These are phyloP conservation scores for Hanseniaspora pseudoguilliermondii DNA, from an alignment of 805 yeast species.

Conservation along the genomic window DNA sequence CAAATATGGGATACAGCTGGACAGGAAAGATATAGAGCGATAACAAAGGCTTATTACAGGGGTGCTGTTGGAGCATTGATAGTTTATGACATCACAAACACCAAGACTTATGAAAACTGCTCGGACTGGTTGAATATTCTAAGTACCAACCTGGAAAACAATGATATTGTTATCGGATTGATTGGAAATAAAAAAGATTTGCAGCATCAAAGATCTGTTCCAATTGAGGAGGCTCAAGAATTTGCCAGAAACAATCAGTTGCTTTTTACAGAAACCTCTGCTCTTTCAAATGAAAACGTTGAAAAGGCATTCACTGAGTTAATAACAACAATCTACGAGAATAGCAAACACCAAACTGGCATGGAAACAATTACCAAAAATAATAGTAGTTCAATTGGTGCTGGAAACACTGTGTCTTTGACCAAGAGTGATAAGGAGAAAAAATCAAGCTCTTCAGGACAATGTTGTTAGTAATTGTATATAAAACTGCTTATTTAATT, in stretches of 20 bases:
- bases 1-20: constrained; percentile 99
- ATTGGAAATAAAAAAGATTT: constrained; percentile 88
- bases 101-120: constrained; percentile 73
- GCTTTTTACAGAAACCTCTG: constrained; percentile 91
- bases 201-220: constrained; percentile 87
- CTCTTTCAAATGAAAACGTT: constrained; percentile 86
- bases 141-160: constrained; percentile 84
- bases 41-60: constrained; percentile 91
- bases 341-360: constrained; percentile 7
- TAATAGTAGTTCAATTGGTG: background rate
- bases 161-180: constrained; percentile 74
- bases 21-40: constrained; percentile 95
- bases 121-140: constrained; percentile 83
- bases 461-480: constrained; percentile 4
- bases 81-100: constrained; percentile 88
- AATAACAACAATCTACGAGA: constrained; percentile 66
- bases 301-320: constrained; percentile 89
- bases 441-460: background rate
- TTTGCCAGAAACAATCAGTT: constrained; percentile 87
- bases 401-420: constrained; percentile 6
- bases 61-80: constrained; percentile 97
- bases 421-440: constrained; percentile 1
- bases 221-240: constrained; percentile 92
- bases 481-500: too few species aligned
- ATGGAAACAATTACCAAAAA: constrained; percentile 4